Evolutionary conservation across 805 yeast species (phyloP), one percentile per base, ranked within the genome.

Genomic region (Lachancea quebecensis): DNA sequence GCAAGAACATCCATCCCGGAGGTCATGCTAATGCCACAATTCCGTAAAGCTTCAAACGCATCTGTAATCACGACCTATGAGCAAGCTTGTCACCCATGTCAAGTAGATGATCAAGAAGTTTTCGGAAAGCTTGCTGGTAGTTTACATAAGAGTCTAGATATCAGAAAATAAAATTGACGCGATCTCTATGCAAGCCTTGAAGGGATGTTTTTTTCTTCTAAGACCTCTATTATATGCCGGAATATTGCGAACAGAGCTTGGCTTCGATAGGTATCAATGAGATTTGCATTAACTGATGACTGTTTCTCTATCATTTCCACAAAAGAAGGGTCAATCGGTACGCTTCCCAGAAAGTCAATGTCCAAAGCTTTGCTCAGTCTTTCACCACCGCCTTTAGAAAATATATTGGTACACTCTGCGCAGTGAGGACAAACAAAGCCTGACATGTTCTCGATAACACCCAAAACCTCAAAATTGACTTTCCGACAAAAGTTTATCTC

Each of bases 351-450:
- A 55, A 82, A 89, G 7, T 79, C 77, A 29, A 93, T 66, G 4
- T 70, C 66, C 46, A 79, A 73, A 38, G 77, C 75, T 28, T 70
- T 67, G n/a, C 96, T 82, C 39, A 93, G 68, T 12, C 65, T 67
- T 53, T 74, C 64, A 2, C 99, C 99, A 25, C 99, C 99, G 8
- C 98, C 99, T 42, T 84, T 77, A 53, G 93, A 86, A 62, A 93
- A 93, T 18, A 93, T 85, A 61, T 90, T 82, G 3, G 97, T 89
- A 60, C 91, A 83, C 59, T 91, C 98, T 1, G 83, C 77, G 62
- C 99, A 93, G 61, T 79, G 79, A 0, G 99, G 99, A 61, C 99
- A 93, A 3, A 89, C 80, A 58, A 86, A 93, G 1, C 99, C 99
- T 41, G 95, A 81, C 99, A 93, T 91, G 58, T 93, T 93, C 62